phyloP scores from a whole-genome alignment of 2,329 filamentous ascomycete genomes.

The Diaporthe ilicicola region DNA sequence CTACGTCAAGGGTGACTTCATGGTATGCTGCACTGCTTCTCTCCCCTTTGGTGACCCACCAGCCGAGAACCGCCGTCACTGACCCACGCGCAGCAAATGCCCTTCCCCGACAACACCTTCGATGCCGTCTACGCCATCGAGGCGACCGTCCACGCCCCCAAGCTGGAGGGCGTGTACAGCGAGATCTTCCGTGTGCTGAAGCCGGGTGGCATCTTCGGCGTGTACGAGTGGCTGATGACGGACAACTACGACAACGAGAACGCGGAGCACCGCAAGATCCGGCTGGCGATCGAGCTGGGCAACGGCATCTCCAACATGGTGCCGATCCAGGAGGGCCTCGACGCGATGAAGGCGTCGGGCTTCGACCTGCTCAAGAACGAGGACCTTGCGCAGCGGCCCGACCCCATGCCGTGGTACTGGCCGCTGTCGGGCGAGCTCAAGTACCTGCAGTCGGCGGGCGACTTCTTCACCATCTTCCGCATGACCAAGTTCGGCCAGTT shows the following conservation, averaged over 20 bases:
- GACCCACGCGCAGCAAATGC: constrained; percentile 75
- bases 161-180: constrained; percentile 88
- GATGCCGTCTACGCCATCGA: constrained; percentile 98
- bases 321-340: constrained; percentile 79
- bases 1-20: constrained; percentile 97
- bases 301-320: constrained; percentile 99
- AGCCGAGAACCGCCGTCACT: not conserved
- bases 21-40: constrained; percentile 59
- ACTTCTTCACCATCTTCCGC: constrained; percentile 83
- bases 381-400: constrained; percentile 81
- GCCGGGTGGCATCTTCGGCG: constrained; percentile 93
- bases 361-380: constrained; percentile 86
- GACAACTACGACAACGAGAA: constrained; percentile 92
- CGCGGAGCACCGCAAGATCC: constrained; percentile 85
- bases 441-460: constrained; percentile 81
- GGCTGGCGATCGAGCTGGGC: constrained; percentile 93
- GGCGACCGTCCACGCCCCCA: constrained; percentile 93
- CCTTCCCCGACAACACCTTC: constrained; percentile 89
- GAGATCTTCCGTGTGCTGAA: constrained; percentile 96
- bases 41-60: too few relatives aligned
- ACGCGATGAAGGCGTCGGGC: constrained; percentile 85
- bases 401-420: constrained; percentile 91
- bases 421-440: constrained; percentile 85
- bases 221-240: constrained; percentile 99
- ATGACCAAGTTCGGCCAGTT: constrained; percentile 88